Percentiles rank a stretch among this genome's conserved stretches.
These are phyloP conservation scores for Chiua virens DNA, from an alignment of 768 basidiomycete genomes.

Conservation along the genomic window DNA sequence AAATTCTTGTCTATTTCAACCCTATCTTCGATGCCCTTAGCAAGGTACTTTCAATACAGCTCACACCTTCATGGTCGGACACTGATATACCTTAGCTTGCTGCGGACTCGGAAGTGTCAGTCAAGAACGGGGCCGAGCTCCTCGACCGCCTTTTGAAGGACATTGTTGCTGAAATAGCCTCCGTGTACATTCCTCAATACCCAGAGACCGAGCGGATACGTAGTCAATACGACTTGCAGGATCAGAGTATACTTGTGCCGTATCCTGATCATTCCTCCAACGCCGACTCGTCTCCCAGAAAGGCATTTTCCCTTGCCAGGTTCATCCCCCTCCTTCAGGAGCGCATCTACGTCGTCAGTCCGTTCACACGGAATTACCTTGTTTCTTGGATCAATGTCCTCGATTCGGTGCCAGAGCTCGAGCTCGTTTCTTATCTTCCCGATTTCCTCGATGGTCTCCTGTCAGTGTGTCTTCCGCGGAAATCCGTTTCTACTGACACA, in stretches of 20 bases:
- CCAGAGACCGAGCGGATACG: slow-evolving; percentile 74
- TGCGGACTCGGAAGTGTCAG: slow-evolving; percentile 92
- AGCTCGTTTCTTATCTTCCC: slow-evolving; percentile 91
- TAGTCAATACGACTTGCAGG: slow-evolving; percentile 40
- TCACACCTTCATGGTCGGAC: slow-evolving; percentile 3
- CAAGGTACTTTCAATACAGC: slow-evolving; percentile 59
- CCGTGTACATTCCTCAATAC: slow-evolving; percentile 88
- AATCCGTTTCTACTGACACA: slow-evolving; percentile 4
- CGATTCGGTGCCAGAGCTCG: slow-evolving; percentile 94
- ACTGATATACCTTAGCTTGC: slow-evolving; percentile 63
- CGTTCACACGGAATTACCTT: slow-evolving; percentile 94
- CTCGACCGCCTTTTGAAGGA: slow-evolving; percentile 97
- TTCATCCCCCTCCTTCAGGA: slow-evolving; percentile 94
- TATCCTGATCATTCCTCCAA: slow-evolving; percentile 49
- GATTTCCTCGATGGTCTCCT: slow-evolving; percentile 92
- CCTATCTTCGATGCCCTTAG: slow-evolving; percentile 97
- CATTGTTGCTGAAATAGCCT: slow-evolving; percentile 95
- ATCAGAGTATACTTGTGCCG: slow-evolving; percentile 60
- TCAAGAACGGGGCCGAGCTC: slow-evolving; percentile 97
- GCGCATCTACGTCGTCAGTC: slow-evolving; percentile 92
- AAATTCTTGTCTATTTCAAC: slow-evolving; percentile 95
- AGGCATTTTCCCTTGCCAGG: slow-evolving; percentile 90
- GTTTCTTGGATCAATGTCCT: slow-evolving; percentile 96
- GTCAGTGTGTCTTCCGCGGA: slow-evolving; percentile 46
- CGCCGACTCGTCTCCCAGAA: slow-evolving; percentile 44